A percentile compares a stretch with the other conserved stretches of the same genome.
Evolutionary conservation across 148 eudicot genomes (phyloP).

Genomic region (Diospyros lotus): DNA sequence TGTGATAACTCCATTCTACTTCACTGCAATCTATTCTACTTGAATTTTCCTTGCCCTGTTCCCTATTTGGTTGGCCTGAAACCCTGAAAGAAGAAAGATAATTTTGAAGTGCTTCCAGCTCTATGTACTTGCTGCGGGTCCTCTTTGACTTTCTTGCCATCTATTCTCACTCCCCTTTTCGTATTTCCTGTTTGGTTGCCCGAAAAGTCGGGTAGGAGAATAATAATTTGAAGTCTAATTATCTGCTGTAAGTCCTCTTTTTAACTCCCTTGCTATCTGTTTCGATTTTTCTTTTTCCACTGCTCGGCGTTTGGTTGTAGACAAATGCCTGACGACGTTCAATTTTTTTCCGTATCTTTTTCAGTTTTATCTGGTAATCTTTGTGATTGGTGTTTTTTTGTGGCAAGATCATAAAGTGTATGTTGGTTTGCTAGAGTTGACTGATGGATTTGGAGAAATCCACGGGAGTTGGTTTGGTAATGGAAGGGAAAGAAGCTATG

Average conservation of each 20-base stretch:
- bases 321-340: background rate
- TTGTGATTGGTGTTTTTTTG: slow-evolving; percentile 6
- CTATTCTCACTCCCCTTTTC: background rate
- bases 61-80: background rate
- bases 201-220: background rate
- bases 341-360: background rate
- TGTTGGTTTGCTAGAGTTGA: background rate
- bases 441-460: slow-evolving; percentile 3
- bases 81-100: background rate
- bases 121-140: no score
- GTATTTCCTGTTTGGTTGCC: background rate
- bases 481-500: background rate
- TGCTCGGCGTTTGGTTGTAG: no score
- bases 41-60: background rate
- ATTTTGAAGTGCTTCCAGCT: background rate
- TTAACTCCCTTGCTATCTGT: background rate
- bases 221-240: background rate
- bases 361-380: background rate
- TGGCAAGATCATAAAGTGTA: background rate
- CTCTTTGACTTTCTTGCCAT: background rate
- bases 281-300: no score
- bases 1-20: background rate
- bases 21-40: background rate
- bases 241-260: no score
- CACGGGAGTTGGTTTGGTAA: slow-evolving; percentile 3